Evolutionary conservation across 1,139 yeast species (phyloP).

Genomic region (Pichia sp.): DNA sequence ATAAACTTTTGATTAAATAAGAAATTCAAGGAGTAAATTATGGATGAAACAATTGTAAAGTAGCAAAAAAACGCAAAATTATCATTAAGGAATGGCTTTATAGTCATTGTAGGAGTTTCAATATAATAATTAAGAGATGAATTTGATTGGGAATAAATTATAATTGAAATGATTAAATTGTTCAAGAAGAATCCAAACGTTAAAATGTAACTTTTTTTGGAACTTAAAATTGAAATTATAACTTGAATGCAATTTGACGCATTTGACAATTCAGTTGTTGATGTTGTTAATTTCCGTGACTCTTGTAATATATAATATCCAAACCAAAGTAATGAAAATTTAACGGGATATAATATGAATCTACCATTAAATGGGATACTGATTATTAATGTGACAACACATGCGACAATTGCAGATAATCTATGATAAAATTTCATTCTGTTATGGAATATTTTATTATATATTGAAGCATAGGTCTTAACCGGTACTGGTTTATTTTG

Average conservation of each 20-base stretch:
- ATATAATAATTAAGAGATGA: slow-evolving; percentile 24
- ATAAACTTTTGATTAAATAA: slow-evolving; percentile 54
- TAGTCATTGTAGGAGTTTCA: slow-evolving; percentile 38
- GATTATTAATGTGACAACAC: slow-evolving; percentile 25
- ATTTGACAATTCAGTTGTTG: slow-evolving; percentile 43
- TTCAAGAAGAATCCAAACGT: slow-evolving; percentile 37
- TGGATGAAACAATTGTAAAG: slow-evolving; percentile 31
- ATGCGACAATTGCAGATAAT: slow-evolving; percentile 31
- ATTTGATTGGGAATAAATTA: slow-evolving; percentile 30
- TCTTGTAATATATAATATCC: slow-evolving; percentile 40
- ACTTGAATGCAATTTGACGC: slow-evolving; percentile 47
- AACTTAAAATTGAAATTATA: slow-evolving; percentile 40
- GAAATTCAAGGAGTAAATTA: slow-evolving; percentile 49
- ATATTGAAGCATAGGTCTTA: slow-evolving; percentile 6
- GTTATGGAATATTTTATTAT: slow-evolving; percentile 17
- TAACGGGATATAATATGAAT: slow-evolving; percentile 27
- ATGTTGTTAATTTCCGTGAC: slow-evolving; percentile 41
- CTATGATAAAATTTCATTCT: slow-evolving; percentile 28
- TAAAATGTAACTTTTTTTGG: slow-evolving; percentile 35
- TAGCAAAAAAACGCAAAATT: slow-evolving; percentile 50
- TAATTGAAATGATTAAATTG: slow-evolving; percentile 32
- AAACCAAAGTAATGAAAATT: slow-evolving; percentile 29
- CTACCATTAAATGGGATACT: slow-evolving; percentile 18
- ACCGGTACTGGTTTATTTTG: background rate
- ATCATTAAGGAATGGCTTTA: slow-evolving; percentile 56